Evolutionary conservation across 2,329 filamentous ascomycete species (phyloP), one percentile per base, ranked within the genome.

Genomic region (Grosmannia clavigera): DNA sequence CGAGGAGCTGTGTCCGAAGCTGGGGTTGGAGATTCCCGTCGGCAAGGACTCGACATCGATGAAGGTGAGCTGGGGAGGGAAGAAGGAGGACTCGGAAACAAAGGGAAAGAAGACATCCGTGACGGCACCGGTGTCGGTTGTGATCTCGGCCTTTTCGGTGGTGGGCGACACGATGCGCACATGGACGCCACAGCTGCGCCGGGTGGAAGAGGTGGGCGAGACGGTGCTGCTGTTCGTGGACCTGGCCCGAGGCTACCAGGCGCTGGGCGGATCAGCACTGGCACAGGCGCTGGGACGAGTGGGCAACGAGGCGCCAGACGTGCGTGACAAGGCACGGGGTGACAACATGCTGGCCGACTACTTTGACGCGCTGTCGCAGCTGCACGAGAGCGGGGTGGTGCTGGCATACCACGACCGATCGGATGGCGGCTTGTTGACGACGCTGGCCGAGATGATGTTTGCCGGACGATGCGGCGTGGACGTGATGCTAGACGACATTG

Each of bases 1-100:
- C 56, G 87, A 96, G 83, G 88, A 95, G 55, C 78, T 99, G 10
- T 99, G 94, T 73, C 91, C 91, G 2, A 80, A 88, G 67, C 80
- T 97, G n/a, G 90, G 89, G 40, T 84, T 99, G 63, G 90, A 88
- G 61, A 97, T 99, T 62, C 94, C 94, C 4, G 94, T 97, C 10
- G 94, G 94, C 60, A 97, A 99, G 75, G 94, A 99, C 72, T 97
- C 92, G 0, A 96, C 95, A 73, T 96, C 92, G 3, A 97, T 99
- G 94, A 96, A 96, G 78, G 92, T 95, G 68, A 90, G 90, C 60
- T 97, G 94, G 94, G 87, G 84, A 69, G 88, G 92, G 38, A 12
- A 27, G 3, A 10, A 16, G 14, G 11, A 9, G 4, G 33, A n/a
- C 65, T 76, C 78, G 63, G 46, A 40, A 25, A 76, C 81, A 60